phyloP scores from a whole-genome alignment of 441 rosid species.

The Eutrema salsugineum region DNA sequence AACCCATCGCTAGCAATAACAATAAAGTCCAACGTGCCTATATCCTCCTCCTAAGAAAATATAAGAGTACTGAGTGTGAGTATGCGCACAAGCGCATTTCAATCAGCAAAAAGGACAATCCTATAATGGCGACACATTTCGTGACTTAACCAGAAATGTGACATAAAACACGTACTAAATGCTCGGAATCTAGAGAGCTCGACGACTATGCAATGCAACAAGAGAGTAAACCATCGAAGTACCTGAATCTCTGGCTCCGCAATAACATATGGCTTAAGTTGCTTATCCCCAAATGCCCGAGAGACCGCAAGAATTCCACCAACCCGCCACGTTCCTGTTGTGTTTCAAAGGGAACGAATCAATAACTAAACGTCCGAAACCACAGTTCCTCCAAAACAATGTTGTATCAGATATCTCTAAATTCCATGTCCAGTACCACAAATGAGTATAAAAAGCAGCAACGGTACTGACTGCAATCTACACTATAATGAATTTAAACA shows the following conservation, averaged over 20 bases:
- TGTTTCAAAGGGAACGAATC: not conserved
- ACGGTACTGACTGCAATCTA: not conserved
- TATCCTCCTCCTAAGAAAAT: constrained; percentile 63
- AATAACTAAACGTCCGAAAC: not conserved
- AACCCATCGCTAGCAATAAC: constrained; percentile 86
- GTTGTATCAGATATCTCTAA: not conserved
- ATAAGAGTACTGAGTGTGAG: constrained; percentile 8
- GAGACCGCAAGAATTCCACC: constrained; percentile 92
- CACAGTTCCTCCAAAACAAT: not conserved
- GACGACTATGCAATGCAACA: not conserved
- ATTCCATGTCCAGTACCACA: not conserved
- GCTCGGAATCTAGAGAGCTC: not conserved
- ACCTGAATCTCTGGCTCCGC: constrained; percentile 97
- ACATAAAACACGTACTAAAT: not conserved
- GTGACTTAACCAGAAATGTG: not conserved
- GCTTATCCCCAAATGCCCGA: constrained; percentile 86
- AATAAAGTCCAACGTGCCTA: constrained; percentile 60
- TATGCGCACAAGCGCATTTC: not conserved
- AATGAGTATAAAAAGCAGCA: not conserved
- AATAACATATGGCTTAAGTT: constrained; percentile 80
- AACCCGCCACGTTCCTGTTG: constrained; percentile 84
- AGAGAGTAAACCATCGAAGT: not conserved
- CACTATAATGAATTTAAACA: no score
- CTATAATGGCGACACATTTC: not conserved
- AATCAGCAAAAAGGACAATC: not conserved